These are phyloP conservation scores for Apiotrichum gracile DNA, from an alignment of 1,284 basidiomycete species.

Conservation along the genomic window DNA sequence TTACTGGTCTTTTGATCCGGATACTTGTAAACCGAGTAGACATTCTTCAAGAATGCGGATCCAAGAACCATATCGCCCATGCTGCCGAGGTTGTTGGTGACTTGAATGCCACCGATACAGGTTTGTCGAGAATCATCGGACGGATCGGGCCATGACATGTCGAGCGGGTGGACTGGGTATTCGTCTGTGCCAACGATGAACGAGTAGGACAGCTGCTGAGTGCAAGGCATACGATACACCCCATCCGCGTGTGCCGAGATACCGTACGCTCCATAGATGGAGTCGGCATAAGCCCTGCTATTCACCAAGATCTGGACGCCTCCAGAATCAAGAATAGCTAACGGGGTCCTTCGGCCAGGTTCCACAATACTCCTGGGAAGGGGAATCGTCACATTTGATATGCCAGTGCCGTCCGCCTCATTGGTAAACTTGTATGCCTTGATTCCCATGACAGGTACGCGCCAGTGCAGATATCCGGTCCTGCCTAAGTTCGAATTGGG, in stretches of 20 bases:
- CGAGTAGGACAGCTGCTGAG: constrained; percentile 32
- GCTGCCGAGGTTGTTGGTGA: constrained; percentile 23
- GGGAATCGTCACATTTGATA: constrained; percentile 16
- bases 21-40: constrained; percentile 45
- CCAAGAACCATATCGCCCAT: constrained; percentile 45
- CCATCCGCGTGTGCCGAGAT: constrained; percentile 34
- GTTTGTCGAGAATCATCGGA: constrained; percentile 28
- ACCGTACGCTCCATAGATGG: constrained; percentile 37
- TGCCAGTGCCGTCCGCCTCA: constrained; percentile 23
- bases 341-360: constrained; percentile 21
- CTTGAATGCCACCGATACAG: constrained; percentile 45
- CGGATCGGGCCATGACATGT: constrained; percentile 42
- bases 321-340: constrained; percentile 45
- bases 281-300: constrained; percentile 27
- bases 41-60: constrained; percentile 45
- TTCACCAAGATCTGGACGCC: constrained; percentile 42
- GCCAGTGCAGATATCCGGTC: constrained; percentile 41
- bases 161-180: constrained; percentile 43
- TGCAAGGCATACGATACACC: constrained; percentile 43
- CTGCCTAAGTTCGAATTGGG: constrained; percentile 35
- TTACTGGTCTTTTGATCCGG: constrained; percentile 28
- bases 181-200: constrained; percentile 35
- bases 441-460: constrained; percentile 28
- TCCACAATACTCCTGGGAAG: constrained; percentile 30
- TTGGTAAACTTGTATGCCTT: constrained; percentile 26